Evolutionary conservation across 805 yeast genomes (phyloP), one percentile per base, ranked within the genome.

Genomic region (Candida cerambycidarum): DNA sequence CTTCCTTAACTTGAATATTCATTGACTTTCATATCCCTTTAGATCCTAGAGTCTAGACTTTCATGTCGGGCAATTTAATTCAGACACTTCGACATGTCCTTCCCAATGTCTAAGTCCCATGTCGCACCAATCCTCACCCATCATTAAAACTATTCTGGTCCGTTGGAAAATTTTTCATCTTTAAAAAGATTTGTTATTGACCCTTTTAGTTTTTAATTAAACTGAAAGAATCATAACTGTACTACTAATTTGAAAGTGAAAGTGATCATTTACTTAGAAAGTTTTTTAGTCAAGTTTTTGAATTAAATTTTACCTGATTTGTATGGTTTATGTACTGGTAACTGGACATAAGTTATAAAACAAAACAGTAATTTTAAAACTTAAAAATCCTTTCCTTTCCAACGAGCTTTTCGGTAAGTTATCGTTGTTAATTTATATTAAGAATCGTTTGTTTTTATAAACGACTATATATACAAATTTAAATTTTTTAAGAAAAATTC

Each of bases 331-430:
- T 34, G 38, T 3, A 16, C 18, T 19, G 12, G 5, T 19, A 32
- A 32, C 29, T 25, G 13, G 13, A 4, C 29, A 25, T 11, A 7
- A 9, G 29, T 25, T 25, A 25, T 25, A 6, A 25, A 25, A 4
- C 29, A 25, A 25, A 25, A 25, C 29, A 25, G 11, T 11, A 21
- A 5, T 21, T 21, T 21, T 21, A 21, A 21, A 21, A 21, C 23
- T 21, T 21, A 7, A 8, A 27, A 27, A 36, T 25, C 23, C 38
- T 21, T 34, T 34, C 40, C 32, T 21, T 19, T 13, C 39, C 23
- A 50, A 44, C 69, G 71, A 65, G 64, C 71, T 66, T 66, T 66
- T 66, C 57, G 59, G 53, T 66, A 66, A 66, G 71, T 63, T 51
- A 40, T 63, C 67, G 68, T 56, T 53, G 42, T 43, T 12, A 19